Evolutionary conservation across 2,329 filamentous ascomycete genomes (phyloP), one percentile per base, ranked within the genome.

Genomic region (Tolypocladium capitatum): DNA sequence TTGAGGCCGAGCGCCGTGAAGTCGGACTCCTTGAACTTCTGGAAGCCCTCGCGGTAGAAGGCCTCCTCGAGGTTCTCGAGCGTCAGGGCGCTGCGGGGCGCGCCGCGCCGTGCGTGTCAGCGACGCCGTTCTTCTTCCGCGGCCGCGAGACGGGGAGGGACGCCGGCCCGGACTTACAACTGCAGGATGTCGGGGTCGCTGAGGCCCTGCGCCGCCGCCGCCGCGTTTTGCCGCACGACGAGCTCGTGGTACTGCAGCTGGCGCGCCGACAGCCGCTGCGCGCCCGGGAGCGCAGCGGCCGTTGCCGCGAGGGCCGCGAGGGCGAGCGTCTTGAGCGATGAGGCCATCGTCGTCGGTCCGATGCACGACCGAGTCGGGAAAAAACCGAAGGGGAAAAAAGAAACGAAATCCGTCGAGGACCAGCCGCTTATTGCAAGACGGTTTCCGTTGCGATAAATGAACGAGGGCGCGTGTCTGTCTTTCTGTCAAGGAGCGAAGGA

Each of bases 61-160:
- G 74, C 71, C 24, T 80, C 73, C 68, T 88, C 84, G 57, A 88
- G 81, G 66, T 84, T 81, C 66, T 89, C 84, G 42, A 86, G 72
- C 6, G 83, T 86, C 48, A 86, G 69, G 52, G 83, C 83, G 60
- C 61, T 64, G 42, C n/a, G n/a, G n/a, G n/a, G n/a, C n/a, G n/a
- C n/a, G n/a, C n/a, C n/a, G n/a, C n/a, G n/a, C n/a, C n/a, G n/a
- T n/a, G n/a, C n/a, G n/a, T n/a, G n/a, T n/a, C n/a, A n/a, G n/a
- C n/a, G n/a, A n/a, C n/a, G n/a, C n/a, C n/a, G n/a, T n/a, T n/a
- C n/a, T n/a, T n/a, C n/a, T n/a, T n/a, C n/a, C n/a, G n/a, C n/a
- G n/a, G n/a, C n/a, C n/a, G n/a, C n/a, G n/a, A n/a, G n/a, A n/a
- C n/a, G n/a, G n/a, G n/a, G n/a, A n/a, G n/a, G n/a, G n/a, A n/a